These are phyloP conservation scores for Rhododendron griersonianum DNA, from an alignment of 148 eudicot genomes.

Conservation along the genomic window DNA sequence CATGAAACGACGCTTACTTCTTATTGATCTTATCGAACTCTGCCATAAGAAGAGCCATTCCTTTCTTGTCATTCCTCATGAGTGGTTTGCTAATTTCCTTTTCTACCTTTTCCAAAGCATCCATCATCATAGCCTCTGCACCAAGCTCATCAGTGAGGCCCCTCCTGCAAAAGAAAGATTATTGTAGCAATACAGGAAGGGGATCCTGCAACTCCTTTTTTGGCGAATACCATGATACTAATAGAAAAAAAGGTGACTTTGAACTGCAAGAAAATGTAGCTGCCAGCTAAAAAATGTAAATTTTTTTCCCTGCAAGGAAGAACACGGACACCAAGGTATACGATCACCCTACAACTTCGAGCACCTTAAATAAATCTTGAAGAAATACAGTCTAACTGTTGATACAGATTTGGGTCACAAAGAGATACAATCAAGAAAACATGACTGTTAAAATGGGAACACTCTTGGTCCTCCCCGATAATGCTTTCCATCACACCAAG, in stretches of 20 bases:
- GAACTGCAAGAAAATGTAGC: background rate
- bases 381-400: background rate
- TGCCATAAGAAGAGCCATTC: slow-evolving; percentile 61
- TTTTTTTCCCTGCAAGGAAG: background rate
- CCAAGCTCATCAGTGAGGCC: slow-evolving; percentile 87
- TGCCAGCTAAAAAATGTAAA: background rate
- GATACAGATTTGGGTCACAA: background rate
- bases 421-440: background rate
- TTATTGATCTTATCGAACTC: slow-evolving; percentile 80
- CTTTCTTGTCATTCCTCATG: slow-evolving; percentile 80
- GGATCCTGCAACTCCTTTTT: background rate
- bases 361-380: background rate
- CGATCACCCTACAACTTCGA: background rate
- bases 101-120: slow-evolving; percentile 86
- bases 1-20: slow-evolving; percentile 48
- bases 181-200: background rate
- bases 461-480: background rate
- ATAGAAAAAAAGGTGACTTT: background rate
- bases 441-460: background rate
- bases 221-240: background rate
- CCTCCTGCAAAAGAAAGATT: slow-evolving; percentile 52
- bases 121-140: slow-evolving; percentile 87
- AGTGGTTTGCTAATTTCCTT: slow-evolving; percentile 80
- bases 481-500: background rate
- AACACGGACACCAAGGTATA: background rate